Conservation (phyloP, 805 yeast species). For the Jamesozyma jinghongensis region DNA sequence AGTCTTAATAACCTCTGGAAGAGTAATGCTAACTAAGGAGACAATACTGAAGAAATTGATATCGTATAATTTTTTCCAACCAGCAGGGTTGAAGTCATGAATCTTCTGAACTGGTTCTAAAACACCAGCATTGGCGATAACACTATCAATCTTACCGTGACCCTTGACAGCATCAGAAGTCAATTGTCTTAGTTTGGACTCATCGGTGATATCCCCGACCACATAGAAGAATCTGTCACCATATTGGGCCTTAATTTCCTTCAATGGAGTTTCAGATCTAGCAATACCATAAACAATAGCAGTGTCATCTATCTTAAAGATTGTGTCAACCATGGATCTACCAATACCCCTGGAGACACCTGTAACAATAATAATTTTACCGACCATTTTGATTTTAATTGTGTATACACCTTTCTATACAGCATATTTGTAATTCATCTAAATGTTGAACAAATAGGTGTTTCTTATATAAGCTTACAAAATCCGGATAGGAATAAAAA, state of each 20-base stretch:
- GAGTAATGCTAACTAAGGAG: conserved; percentile 41
- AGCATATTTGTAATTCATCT: too few species aligned
- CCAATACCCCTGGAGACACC: conserved; percentile 79
- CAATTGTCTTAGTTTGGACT: conserved; percentile 26
- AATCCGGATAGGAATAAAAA: too few species aligned
- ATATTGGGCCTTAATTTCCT: conserved; percentile 35
- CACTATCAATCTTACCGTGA: conserved; percentile 54
- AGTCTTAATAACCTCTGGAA: conserved; percentile 48
- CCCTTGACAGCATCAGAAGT: conserved; percentile 39
- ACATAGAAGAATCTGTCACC: conserved; percentile 47
- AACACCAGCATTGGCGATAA: conserved; percentile 76
- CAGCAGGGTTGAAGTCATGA: conserved; percentile 32
- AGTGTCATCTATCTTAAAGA: conserved; percentile 32
- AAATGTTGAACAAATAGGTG: too few species aligned
- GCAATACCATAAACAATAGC: conserved; percentile 60
- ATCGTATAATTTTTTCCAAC: conserved; percentile 61
- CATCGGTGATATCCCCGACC: conserved; percentile 53
- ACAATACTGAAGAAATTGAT: conserved; percentile 73
- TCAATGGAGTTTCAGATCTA: conserved; percentile 46
- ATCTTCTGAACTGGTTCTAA: conserved; percentile 66
- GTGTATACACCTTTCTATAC: too few species aligned
- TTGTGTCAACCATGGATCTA: conserved; percentile 51
- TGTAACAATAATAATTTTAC: conserved; percentile 42
- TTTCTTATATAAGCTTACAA: too few species aligned
- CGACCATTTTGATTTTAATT: conserved; percentile 17